Evolutionary conservation across 192 early-diverging fungal species (phyloP).

Genomic region (Dissophora ornata): DNA sequence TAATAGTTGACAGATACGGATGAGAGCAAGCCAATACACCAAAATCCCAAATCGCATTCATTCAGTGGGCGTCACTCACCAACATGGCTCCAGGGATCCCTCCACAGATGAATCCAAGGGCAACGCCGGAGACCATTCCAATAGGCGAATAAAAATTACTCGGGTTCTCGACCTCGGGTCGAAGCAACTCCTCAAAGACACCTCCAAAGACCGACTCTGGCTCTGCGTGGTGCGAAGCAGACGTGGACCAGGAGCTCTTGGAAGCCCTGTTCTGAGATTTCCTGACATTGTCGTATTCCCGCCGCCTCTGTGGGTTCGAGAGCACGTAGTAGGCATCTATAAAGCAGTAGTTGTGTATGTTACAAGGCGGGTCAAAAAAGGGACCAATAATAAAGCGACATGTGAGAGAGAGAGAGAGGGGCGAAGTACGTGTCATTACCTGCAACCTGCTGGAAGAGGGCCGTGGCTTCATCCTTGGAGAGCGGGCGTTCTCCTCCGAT

Average conservation of each 20-base stretch:
- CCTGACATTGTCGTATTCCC: constrained; percentile 62
- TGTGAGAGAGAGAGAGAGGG: neutral
- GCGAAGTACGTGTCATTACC: constrained; percentile 10
- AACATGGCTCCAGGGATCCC: constrained; percentile 71
- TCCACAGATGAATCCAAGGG: constrained; percentile 77
- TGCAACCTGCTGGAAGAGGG: constrained; percentile 77
- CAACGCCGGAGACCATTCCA: constrained; percentile 75
- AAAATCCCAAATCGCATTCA: neutral
- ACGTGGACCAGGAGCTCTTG: constrained; percentile 9
- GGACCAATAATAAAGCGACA: neutral
- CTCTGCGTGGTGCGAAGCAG: constrained; percentile 55
- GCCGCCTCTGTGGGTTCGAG: constrained; percentile 58
- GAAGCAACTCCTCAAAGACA: constrained; percentile 86
- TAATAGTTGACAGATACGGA: neutral
- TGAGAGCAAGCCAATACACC: too few species aligned
- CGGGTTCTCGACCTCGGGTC: constrained; percentile 73
- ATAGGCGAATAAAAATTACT: constrained; percentile 72
- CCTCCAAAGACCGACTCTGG: constrained; percentile 76
- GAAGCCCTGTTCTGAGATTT: constrained; percentile 17
- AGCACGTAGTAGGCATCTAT: constrained; percentile 83
- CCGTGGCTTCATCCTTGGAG: constrained; percentile 50
- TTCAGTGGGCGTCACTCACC: constrained; percentile 20
- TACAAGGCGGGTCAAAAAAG: too few species aligned
- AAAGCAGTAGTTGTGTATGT: too few species aligned
- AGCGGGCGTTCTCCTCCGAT: constrained; percentile 59